A percentile compares a stretch with the other conserved stretches of the same genome.
phyloP scores from a whole-genome alignment of 805 yeast genomes.

The Ogataea corticis region DNA sequence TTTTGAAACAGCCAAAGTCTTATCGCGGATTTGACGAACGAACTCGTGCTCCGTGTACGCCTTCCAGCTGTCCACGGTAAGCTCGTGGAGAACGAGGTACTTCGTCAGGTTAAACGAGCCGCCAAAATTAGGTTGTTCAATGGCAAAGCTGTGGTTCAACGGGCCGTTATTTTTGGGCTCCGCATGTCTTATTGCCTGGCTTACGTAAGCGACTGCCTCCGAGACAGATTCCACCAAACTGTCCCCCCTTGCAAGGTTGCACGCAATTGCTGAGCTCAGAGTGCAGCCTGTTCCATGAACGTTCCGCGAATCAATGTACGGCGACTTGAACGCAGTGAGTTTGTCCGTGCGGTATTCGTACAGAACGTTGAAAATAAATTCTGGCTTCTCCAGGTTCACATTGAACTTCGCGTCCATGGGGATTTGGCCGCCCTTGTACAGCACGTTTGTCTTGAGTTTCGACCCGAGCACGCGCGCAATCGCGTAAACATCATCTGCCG shows the following conservation, averaged over 20 bases:
- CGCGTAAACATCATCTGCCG: constrained; percentile 32
- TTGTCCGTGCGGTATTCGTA: constrained; percentile 35
- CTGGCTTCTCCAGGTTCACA: constrained; percentile 20
- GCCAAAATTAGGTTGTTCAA: constrained; percentile 12
- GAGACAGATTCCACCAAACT: constrained; percentile 50
- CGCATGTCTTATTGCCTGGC: constrained; percentile 56
- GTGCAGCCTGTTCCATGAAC: constrained; percentile 95
- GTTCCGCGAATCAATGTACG: constrained; percentile 47
- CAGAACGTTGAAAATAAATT: constrained; percentile 26
- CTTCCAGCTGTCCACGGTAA: constrained; percentile 56
- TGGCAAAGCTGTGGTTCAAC: constrained; percentile 59
- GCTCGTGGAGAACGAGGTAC: constrained; percentile 57
- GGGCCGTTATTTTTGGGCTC: constrained; percentile 58
- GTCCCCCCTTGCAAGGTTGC: constrained; percentile 63
- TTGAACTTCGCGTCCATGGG: constrained; percentile 41
- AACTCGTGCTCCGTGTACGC: constrained; percentile 63
- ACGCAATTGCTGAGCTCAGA: constrained; percentile 75
- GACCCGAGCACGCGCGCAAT: constrained; percentile 42
- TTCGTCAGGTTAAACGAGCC: constrained; percentile 32
- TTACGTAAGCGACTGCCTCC: constrained; percentile 64
- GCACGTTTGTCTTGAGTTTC: constrained; percentile 47
- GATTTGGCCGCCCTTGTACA: constrained; percentile 84
- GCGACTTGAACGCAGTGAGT: constrained; percentile 47
- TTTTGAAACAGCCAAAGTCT: constrained; percentile 46
- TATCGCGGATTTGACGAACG: constrained; percentile 52